Evolutionary conservation across 257 asterid species (phyloP).

Genomic region (Scutellaria baicalensis): DNA sequence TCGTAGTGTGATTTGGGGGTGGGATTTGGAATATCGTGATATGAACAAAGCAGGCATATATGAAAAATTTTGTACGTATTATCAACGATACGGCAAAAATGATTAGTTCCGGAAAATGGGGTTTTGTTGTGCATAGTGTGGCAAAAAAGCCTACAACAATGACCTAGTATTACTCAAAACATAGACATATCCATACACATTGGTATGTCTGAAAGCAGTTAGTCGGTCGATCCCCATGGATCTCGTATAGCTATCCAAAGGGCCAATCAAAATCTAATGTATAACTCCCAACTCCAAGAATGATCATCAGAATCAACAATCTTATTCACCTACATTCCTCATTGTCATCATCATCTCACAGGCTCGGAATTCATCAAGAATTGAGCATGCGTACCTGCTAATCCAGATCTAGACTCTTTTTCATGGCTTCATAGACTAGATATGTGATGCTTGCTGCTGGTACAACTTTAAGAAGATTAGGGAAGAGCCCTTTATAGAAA

Average conservation of each 20-base stretch:
- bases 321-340: slow-evolving; percentile 30
- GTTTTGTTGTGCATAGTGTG: slow-evolving; percentile 26
- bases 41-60: background rate
- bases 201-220: slow-evolving; percentile 25
- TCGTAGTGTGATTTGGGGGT: no score
- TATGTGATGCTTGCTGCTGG: slow-evolving; percentile 98
- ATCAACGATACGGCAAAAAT: slow-evolving; percentile 29
- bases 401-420: slow-evolving; percentile 71
- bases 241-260: slow-evolving; percentile 28
- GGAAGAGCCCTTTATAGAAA: slow-evolving; percentile 90
- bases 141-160: slow-evolving; percentile 40
- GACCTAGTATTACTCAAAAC: slow-evolving; percentile 37
- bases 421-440: slow-evolving; percentile 86
- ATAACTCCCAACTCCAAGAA: slow-evolving; percentile 23
- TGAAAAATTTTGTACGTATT: background rate
- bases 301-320: slow-evolving; percentile 23
- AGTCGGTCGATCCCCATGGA: slow-evolving; percentile 35
- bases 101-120: slow-evolving; percentile 22
- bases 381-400: slow-evolving; percentile 26
- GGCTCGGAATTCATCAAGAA: background rate
- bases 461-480: slow-evolving; percentile 90
- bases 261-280: slow-evolving; percentile 32
- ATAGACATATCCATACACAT: slow-evolving; percentile 15
- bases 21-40: no score
- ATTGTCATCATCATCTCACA: slow-evolving; percentile 25